phyloP scores from a whole-genome alignment of 352 stramenopile genomes.

The Phytophthora uliginosa region DNA sequence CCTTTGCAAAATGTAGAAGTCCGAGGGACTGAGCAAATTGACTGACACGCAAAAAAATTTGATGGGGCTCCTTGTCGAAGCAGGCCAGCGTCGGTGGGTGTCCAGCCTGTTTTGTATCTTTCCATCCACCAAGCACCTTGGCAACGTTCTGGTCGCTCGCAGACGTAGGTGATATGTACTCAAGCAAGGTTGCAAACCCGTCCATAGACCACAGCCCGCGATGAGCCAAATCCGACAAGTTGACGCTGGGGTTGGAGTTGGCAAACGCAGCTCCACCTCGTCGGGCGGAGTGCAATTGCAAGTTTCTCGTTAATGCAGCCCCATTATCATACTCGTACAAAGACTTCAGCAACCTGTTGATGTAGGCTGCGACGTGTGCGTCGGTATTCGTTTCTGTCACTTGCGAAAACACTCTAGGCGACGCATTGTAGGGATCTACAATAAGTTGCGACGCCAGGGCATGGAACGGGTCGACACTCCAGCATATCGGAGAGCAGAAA shows the following conservation, averaged over 20 bases:
- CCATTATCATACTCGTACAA: not conserved
- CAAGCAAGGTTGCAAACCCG: slow-evolving; percentile 22
- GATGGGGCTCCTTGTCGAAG: slow-evolving; percentile 9
- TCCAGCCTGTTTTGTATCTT: slow-evolving; percentile 6
- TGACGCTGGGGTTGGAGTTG: slow-evolving; percentile 6
- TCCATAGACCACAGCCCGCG: slow-evolving; percentile 28
- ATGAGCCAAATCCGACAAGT: slow-evolving; percentile 28
- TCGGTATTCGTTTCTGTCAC: not conserved
- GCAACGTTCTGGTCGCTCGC: slow-evolving; percentile 25
- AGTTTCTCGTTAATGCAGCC: not conserved
- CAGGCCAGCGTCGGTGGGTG: slow-evolving; percentile 11
- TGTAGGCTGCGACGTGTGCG: not conserved
- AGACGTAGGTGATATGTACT: slow-evolving; percentile 32
- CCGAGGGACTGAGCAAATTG: slow-evolving; percentile 1
- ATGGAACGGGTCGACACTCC: slow-evolving; percentile 13
- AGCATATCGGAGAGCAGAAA: slow-evolving; percentile 12
- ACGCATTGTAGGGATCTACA: not conserved
- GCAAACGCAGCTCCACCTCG: not conserved
- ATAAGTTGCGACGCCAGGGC: not conserved
- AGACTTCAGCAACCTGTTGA: not conserved
- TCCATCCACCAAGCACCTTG: slow-evolving; percentile 26
- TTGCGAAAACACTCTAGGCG: not conserved
- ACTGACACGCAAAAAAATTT: not conserved
- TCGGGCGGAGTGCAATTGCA: not conserved
- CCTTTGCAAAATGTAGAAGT: slow-evolving; percentile 4